These are phyloP conservation scores for Fusarium illudens DNA, from an alignment of 2,329 filamentous ascomycete species.

Conservation along the genomic window DNA sequence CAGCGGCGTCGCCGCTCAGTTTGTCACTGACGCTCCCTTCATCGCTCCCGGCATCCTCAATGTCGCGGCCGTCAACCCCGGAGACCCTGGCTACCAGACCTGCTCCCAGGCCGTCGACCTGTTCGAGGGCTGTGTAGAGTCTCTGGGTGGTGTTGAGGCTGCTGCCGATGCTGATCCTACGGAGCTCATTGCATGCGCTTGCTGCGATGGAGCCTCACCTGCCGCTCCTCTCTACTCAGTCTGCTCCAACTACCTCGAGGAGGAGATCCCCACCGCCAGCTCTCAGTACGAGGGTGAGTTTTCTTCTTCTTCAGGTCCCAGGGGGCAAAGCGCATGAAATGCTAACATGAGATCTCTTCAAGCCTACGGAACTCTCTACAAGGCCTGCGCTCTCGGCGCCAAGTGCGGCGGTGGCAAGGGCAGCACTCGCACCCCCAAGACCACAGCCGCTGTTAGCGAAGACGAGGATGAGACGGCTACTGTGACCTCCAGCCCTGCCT, in stretches of 20 bases:
- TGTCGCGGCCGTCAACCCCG: slow-evolving; percentile 38
- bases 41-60: slow-evolving; percentile 33
- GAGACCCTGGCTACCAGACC: slow-evolving; percentile 37
- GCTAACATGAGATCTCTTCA: slow-evolving; percentile 24
- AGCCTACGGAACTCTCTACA: slow-evolving; percentile 43
- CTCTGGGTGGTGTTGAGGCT: slow-evolving; percentile 37
- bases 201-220: slow-evolving; percentile 35
- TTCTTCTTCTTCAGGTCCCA: not conserved
- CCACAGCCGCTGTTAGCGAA: slow-evolving; percentile 2
- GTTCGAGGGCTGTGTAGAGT: slow-evolving; percentile 35
- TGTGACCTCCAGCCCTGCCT: slow-evolving; percentile 22
- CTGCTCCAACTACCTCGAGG: slow-evolving; percentile 43
- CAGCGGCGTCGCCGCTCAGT: slow-evolving; percentile 41
- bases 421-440: not conserved
- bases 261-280: slow-evolving; percentile 33
- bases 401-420: slow-evolving; percentile 14
- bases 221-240: slow-evolving; percentile 41
- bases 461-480: slow-evolving; percentile 2
- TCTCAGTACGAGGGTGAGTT: slow-evolving; percentile 40
- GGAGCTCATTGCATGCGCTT: slow-evolving; percentile 42
- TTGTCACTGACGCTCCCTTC: slow-evolving; percentile 32
- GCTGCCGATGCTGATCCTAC: slow-evolving; percentile 35
- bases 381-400: slow-evolving; percentile 29
- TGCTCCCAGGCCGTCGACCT: slow-evolving; percentile 36
- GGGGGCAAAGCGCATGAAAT: no score